Base-by-base conservation (phyloP, 306 rosid genomes). In the Sophora flavescens region DNA sequence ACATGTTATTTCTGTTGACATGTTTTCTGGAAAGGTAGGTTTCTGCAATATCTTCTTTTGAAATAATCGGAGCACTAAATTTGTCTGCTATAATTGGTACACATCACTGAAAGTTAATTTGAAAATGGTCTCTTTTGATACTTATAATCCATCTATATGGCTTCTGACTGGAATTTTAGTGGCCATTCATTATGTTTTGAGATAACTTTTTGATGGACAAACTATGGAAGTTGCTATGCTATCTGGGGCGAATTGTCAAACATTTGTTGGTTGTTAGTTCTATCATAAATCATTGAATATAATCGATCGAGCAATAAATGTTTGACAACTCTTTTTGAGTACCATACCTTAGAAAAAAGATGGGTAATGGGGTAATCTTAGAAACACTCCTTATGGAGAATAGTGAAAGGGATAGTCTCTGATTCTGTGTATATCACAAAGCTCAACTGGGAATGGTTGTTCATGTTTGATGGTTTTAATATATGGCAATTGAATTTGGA, bases 1-100 rank as follows among this genome's bases (percentile, higher is more conserved):
- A 33, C 97, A 92, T n/a, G 89, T 95, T 64, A 89, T 95, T 72
- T 95, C 99, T 48, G 87, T 90, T 1, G 96, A 95, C 48, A 74
- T 95, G 91, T 87, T 95, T 47, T 76, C 97, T 2, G 99, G 99
- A 73, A 85, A 88, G 96, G 99, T 88, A 58, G 54, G 80, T 81
- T 83, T 72, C 80, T 73, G 56, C 64, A 14, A 35, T 26, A 72
- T 64, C 74, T 80, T 38, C 64, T 47, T 62, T 70, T 73, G 12
- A 70, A 66, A 26, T 15, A 68, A 51, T 42, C 58, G 51, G 60
- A 56, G 69, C 62, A 33, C 73, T 62, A 39, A 36, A 47, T 59
- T 38, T 52, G n/a, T 28, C 50, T 13, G 48, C 54, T 51, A 62
- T 5, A 70, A 17, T 76, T 70, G 42, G 28, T 44, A 30, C 18